Evolutionary conservation across 2,329 filamentous ascomycete species (phyloP).

Genomic region (Fonsecaea monophora): DNA sequence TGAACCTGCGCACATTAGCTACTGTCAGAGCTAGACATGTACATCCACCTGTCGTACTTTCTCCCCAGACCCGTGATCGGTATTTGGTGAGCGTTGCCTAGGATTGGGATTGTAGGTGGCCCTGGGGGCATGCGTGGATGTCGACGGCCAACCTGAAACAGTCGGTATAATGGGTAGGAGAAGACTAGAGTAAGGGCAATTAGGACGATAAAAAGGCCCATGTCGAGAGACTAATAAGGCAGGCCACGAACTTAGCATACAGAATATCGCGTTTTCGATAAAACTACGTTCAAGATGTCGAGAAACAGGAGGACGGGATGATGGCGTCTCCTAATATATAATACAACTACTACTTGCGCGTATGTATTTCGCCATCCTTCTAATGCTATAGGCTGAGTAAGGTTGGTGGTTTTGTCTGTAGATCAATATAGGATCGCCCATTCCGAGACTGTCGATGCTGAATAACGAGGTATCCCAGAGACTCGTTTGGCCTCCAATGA

Average conservation of each 20-base stretch:
- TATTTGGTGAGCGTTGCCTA: conserved; percentile 52
- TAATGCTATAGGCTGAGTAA: neutral
- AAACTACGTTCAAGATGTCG: neutral
- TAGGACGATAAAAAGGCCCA: neutral
- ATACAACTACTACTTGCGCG: neutral
- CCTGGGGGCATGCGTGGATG: conserved; percentile 39
- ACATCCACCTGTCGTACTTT: conserved; percentile 2
- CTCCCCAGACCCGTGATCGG: conserved; percentile 50
- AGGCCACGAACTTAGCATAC: neutral
- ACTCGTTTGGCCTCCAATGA: neutral
- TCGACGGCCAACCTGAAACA: conserved; percentile 22
- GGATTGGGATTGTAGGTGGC: conserved; percentile 51
- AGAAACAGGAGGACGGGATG: neutral
- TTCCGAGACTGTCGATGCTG: neutral
- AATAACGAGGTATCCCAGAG: neutral
- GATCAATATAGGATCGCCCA: neutral
- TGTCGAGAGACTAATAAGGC: neutral
- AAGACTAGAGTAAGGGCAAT: neutral
- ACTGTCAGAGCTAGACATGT: neutral
- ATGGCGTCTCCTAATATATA: neutral
- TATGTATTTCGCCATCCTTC: neutral
- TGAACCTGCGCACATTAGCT: conserved; percentile 14
- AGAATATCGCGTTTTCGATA: neutral
- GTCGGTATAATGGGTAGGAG: conserved; percentile 11
- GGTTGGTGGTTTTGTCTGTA: neutral